phyloP scores from a whole-genome alignment of 441 rosid species.

The California macrophylla region DNA sequence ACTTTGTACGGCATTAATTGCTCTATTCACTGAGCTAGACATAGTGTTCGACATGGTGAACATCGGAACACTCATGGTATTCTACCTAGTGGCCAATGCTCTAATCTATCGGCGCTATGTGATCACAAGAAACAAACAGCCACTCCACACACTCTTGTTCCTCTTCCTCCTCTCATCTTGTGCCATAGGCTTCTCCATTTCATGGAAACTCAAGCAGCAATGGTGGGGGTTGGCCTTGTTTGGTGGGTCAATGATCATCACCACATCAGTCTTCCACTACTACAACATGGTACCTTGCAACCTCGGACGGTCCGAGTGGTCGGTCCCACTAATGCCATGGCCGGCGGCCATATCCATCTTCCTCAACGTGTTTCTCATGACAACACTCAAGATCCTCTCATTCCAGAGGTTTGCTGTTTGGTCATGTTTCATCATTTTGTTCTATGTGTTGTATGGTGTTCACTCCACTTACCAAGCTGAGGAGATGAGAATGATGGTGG shows the following conservation, averaged over 20 bases:
- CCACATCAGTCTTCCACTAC: slow-evolving; percentile 30
- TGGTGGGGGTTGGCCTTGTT: slow-evolving; percentile 48
- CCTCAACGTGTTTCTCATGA: slow-evolving; percentile 64
- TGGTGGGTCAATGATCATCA: slow-evolving; percentile 23
- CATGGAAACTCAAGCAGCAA: slow-evolving; percentile 47
- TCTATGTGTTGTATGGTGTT: slow-evolving; percentile 74
- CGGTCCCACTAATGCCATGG: slow-evolving; percentile 90
- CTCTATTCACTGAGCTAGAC: slow-evolving; percentile 66
- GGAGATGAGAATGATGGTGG: slow-evolving; percentile 31
- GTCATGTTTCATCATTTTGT: slow-evolving; percentile 51
- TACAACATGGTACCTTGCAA: slow-evolving; percentile 22
- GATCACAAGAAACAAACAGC: slow-evolving; percentile 34
- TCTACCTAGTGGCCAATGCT: slow-evolving; percentile 82
- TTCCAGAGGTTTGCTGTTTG: slow-evolving; percentile 66
- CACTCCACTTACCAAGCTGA: slow-evolving; percentile 76
- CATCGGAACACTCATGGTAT: slow-evolving; percentile 70
- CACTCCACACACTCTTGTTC: slow-evolving; percentile 46
- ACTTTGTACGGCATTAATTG: slow-evolving; percentile 76
- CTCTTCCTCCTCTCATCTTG: slow-evolving; percentile 51
- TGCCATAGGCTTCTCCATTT: slow-evolving; percentile 52
- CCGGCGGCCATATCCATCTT: slow-evolving; percentile 63
- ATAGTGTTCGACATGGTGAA: slow-evolving; percentile 60
- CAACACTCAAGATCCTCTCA: slow-evolving; percentile 43
- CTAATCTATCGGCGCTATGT: slow-evolving; percentile 58
- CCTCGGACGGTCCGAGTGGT: slow-evolving; percentile 35